Percentiles rank a stretch among this genome's conserved stretches.
These are phyloP conservation scores for Cyanidiococcus yangmingshanensis DNA, from an alignment of 23 red algal species.

Conservation along the genomic window DNA sequence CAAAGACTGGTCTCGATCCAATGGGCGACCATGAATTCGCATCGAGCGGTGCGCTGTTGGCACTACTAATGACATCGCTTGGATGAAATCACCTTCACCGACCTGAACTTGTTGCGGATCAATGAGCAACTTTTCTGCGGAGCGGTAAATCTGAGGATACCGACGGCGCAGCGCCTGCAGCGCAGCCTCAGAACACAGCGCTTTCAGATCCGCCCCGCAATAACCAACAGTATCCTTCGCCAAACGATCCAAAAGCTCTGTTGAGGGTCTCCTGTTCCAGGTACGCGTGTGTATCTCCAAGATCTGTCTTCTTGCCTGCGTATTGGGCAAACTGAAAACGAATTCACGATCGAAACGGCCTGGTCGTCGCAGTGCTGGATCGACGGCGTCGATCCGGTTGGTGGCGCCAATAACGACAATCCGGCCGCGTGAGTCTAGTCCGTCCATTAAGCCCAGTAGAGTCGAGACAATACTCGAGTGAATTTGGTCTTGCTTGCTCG, in stretches of 20 bases:
- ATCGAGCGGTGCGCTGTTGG: constrained; percentile 60
- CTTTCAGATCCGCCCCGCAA: constrained; percentile 67
- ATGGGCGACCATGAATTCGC: constrained; percentile 46
- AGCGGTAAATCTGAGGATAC: constrained; percentile 81
- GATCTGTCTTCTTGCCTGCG: constrained; percentile 55
- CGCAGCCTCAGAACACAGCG: constrained; percentile 74
- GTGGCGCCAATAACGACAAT: constrained; percentile 95
- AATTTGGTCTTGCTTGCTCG: constrained; percentile 68
- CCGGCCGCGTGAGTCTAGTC: constrained; percentile 59
- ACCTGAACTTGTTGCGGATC: constrained; percentile 43
- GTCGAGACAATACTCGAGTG: constrained; percentile 87
- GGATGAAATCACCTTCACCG: constrained; percentile 44
- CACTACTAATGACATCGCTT: constrained; percentile 54
- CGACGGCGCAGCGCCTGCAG: constrained; percentile 54
- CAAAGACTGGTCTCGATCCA: constrained; percentile 29
- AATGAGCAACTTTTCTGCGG: constrained; percentile 62
- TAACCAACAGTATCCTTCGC: constrained; percentile 61
- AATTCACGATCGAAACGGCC: constrained; percentile 93
- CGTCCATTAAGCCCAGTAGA: constrained; percentile 85
- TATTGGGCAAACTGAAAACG: constrained; percentile 75
- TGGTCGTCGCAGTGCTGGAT: constrained; percentile 80
- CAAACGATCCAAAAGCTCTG: constrained; percentile 41
- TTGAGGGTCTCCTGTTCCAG: constrained; percentile 36
- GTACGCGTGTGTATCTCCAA: constrained; percentile 73
- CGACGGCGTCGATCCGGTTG: constrained; percentile 86